These are phyloP conservation scores for Aspergillus fischeri DNA, from an alignment of 2,329 filamentous ascomycete genomes.

Conservation along the genomic window DNA sequence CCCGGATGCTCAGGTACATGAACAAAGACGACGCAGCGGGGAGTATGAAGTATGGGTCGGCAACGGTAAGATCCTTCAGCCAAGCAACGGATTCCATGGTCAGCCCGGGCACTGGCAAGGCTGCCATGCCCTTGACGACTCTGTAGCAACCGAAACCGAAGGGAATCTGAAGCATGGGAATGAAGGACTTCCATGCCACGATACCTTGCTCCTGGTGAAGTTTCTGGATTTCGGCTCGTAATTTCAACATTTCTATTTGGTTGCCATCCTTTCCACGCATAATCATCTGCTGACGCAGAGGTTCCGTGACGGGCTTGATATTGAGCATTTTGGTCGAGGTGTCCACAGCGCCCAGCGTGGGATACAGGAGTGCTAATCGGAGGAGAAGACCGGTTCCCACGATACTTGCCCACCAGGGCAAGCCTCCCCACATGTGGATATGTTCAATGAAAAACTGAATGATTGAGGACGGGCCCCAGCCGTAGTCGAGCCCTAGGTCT, in stretches of 20 bases:
- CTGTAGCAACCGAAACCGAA: slow-evolving; percentile 79
- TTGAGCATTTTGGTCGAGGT: slow-evolving; percentile 59
- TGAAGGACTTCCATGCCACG: slow-evolving; percentile 47
- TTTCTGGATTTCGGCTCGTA: slow-evolving; percentile 45
- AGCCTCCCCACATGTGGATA: slow-evolving; percentile 67
- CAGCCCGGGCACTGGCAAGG: slow-evolving; percentile 75
- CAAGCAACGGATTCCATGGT: slow-evolving; percentile 68
- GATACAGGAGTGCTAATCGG: slow-evolving; percentile 62
- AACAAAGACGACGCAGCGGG: slow-evolving; percentile 58
- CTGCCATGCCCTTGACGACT: slow-evolving; percentile 67
- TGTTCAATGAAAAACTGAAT: slow-evolving; percentile 79
- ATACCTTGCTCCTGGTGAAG: slow-evolving; percentile 56
- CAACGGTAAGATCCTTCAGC: slow-evolving; percentile 70
- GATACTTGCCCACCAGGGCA: slow-evolving; percentile 82
- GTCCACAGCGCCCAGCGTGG: slow-evolving; percentile 60
- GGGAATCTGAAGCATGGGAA: slow-evolving; percentile 61
- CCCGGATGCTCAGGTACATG: slow-evolving; percentile 57
- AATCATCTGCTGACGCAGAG: slow-evolving; percentile 55
- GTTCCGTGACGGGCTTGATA: slow-evolving; percentile 55
- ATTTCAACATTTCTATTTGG: slow-evolving; percentile 43
- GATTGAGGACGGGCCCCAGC: slow-evolving; percentile 69
- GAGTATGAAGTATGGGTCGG: slow-evolving; percentile 74
- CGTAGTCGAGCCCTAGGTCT: slow-evolving; percentile 79
- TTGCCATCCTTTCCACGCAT: slow-evolving; percentile 43
- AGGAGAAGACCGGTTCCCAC: slow-evolving; percentile 60